Conservation (phyloP, 306 rosid genomes). For the Lupinus albus region DNA sequence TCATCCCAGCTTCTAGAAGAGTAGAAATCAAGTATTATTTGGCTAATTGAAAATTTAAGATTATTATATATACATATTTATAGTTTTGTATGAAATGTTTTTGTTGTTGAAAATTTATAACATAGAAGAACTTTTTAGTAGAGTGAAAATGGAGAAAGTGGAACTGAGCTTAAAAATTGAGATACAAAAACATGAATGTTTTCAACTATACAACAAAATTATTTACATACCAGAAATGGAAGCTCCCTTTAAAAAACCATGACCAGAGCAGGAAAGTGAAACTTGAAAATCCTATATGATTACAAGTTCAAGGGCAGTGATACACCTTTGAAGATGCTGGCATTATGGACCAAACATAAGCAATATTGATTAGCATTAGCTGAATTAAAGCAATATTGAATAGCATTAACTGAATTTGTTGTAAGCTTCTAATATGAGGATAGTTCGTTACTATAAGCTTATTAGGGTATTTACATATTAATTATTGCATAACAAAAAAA, state of each 20-base stretch:
- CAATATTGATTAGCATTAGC: not conserved
- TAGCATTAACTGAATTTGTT: not conserved
- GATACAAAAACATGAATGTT: not conserved
- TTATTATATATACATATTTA: too few species aligned
- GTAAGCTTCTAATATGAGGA: not conserved
- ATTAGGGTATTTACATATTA: constrained; percentile 5
- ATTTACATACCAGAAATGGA: constrained; percentile 17
- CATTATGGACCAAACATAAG: constrained; percentile 12
- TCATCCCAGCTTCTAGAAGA: not conserved
- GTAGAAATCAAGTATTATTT: not conserved
- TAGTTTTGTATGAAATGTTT: too few species aligned
- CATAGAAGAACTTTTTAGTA: not conserved
- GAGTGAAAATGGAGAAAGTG: not conserved
- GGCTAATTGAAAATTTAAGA: too few species aligned
- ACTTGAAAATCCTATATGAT: not conserved
- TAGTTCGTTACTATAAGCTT: not conserved
- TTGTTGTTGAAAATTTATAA: too few species aligned
- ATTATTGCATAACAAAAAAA: not conserved
- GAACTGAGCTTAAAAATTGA: too few species aligned
- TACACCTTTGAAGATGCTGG: not conserved
- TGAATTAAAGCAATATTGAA: not conserved
- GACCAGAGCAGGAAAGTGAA: not conserved
- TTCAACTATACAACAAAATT: not conserved
- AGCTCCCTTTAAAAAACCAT: not conserved
- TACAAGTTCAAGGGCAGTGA: not conserved